These are phyloP conservation scores for Pythium angustatum DNA, from an alignment of 352 stramenopile species.

Conservation along the genomic window DNA sequence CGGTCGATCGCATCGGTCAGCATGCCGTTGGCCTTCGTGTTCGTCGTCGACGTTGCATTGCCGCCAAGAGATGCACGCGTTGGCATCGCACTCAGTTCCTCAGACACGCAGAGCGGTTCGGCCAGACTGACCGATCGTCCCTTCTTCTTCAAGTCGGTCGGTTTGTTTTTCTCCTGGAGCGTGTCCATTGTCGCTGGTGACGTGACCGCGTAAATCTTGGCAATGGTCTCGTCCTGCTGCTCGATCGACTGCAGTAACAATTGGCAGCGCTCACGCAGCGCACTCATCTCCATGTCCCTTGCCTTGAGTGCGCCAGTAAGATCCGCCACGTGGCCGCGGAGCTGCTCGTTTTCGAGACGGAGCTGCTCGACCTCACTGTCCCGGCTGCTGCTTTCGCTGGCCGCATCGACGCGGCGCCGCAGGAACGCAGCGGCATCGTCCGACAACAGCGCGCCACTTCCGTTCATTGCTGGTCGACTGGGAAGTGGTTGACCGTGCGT, in stretches of 20 bases:
- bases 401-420: slow-evolving; percentile 2
- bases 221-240: slow-evolving; percentile 77
- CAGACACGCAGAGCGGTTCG: not conserved
- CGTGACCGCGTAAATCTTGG: slow-evolving; percentile 66
- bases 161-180: slow-evolving; percentile 13
- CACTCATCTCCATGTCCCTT: slow-evolving; percentile 71
- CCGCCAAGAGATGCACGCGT: not conserved
- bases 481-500: not conserved
- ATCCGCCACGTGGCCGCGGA: slow-evolving; percentile 60
- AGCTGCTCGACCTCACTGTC: slow-evolving; percentile 24
- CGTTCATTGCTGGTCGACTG: too few relatives aligned
- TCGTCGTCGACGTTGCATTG: not conserved
- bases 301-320: slow-evolving; percentile 69
- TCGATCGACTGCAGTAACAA: slow-evolving; percentile 61
- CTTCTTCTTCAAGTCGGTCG: slow-evolving; percentile 10
- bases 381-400: not conserved
- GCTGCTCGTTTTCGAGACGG: slow-evolving; percentile 41
- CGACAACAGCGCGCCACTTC: slow-evolving; percentile 10
- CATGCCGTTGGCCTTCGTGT: slow-evolving; percentile 17
- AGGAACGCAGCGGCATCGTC: slow-evolving; percentile 22
- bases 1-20: slow-evolving; percentile 53
- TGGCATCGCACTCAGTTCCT: not conserved
- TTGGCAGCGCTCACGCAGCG: slow-evolving; percentile 64
- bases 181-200: slow-evolving; percentile 17
- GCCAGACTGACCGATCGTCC: not conserved